Evolutionary conservation across 768 basidiomycete species (phyloP), one percentile per base, ranked within the genome.

Genomic region (Tulasnella sp.): DNA sequence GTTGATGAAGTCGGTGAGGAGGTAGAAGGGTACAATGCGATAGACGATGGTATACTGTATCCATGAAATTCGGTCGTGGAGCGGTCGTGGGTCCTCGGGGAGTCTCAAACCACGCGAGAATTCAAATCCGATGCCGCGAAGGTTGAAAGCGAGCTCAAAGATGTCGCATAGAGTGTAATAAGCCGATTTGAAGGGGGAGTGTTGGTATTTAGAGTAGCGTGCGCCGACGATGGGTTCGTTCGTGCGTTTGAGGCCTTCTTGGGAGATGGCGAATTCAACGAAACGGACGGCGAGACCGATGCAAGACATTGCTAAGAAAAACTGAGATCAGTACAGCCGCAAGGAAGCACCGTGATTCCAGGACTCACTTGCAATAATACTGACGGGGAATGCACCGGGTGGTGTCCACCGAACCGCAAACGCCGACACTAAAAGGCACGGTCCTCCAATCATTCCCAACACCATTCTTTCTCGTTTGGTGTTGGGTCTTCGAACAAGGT

Each of bases 91-190:
- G 7, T 43, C 32, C 15, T 3, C 23, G n/a, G 52, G 41, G n/a
- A 60, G 29, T 21, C 57, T 46, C 9, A 60, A 25, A 23, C 55
- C 59, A 8, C 19, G 12, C 40, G 56, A 55, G 21, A 49, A 55
- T 14, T 60, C 43, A 40, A 32, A 60, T 29, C 55, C 55, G 15
- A 60, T 37, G 7, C 59, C 59, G 17, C 59, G 58, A 6, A 60
- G 11, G 9, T 35, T 51, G 21, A 40, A 34, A 6, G 35, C 23
- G 27, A 57, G 40, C 21, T 40, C 52, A n/a, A 48, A n/a, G n/a
- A n/a, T n/a, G n/a, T 14, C 2, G 52, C 14, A 17, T 54, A 29
- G 40, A 17, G 11, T 9, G 49, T 4, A 2, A 4, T 7, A 29
- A 17, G 52, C 3, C 25, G 34, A 14, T 8, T 25, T 35, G 23